Percentiles rank a stretch among this genome's conserved stretches.
These are phyloP conservation scores for Musa itinerans DNA, from an alignment of 176 grass and related monocot genomes.

Conservation along the genomic window DNA sequence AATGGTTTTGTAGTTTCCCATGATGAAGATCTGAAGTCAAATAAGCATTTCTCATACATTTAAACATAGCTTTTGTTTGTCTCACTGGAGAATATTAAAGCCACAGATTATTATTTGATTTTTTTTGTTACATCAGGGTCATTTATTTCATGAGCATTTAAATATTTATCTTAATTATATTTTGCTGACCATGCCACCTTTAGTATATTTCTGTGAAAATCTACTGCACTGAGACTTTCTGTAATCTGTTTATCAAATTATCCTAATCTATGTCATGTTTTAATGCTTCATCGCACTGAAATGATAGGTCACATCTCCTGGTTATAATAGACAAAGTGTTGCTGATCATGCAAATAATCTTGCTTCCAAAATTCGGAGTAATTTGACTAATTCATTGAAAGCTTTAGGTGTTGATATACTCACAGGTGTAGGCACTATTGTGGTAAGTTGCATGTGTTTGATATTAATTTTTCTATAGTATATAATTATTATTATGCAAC, in stretches of 20 bases:
- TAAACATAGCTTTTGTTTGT: background rate
- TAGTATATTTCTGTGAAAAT: too few species aligned
- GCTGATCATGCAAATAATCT: conserved; percentile 95
- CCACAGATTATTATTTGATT: background rate
- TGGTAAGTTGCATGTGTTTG: conserved; percentile 44
- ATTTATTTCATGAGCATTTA: background rate
- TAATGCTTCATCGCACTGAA: background rate
- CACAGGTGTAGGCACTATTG: conserved; percentile 61
- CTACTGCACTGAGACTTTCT: background rate
- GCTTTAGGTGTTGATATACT: conserved; percentile 78
- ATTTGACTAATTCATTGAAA: conserved; percentile 97
- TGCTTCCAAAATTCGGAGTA: conserved; percentile 76
- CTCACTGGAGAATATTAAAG: background rate
- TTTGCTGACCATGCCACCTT: background rate
- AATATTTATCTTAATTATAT: background rate
- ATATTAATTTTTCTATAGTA: background rate
- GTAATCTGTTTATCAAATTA: background rate
- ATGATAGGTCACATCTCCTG: conserved; percentile 61
- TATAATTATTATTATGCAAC: background rate
- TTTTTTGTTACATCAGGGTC: background rate
- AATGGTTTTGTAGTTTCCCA: background rate
- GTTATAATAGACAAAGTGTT: conserved; percentile 81
- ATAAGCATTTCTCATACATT: background rate
- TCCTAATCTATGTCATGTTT: background rate
- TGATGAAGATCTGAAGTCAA: background rate